Base-by-base conservation (phyloP, 805 yeast genomes). In the Blastobotrys mokoenaii region DNA sequence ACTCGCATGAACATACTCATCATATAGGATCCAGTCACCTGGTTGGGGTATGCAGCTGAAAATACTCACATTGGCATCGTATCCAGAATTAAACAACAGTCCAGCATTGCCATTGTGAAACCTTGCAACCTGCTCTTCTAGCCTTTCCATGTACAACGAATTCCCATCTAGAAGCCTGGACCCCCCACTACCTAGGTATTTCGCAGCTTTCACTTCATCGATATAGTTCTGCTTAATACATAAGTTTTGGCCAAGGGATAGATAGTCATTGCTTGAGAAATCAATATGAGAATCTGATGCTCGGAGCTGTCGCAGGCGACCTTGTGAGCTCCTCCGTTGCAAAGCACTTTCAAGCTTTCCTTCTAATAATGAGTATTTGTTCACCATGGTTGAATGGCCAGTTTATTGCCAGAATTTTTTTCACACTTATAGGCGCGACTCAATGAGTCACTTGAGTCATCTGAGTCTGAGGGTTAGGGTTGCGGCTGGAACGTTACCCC, bases 1-100 rank as follows among this genome's bases (percentile, higher is more conserved):
- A 38, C 56, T 51, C 18, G 59, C 59, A 49, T 55, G 59, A 29
- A 55, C 51, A 18, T 45, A 45, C 45, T 55, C 59, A 38, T 55
- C 59, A 42, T 55, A 55, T 12, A 55, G 37, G 6, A 55, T 41
- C 11, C 51, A 30, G 35, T 55, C 59, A 5, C 51, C 49, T 1
- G 53, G 45, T 39, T 55, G 55, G 8, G 59, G 53, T 16, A 55
- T 41, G 44, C 52, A 49, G 10, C 54, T 40, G 29, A 53, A 55
- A 2, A 55, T 17, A 3, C 54, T 43, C 7, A 46, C 49, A 42
- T 55, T 55, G 25, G 59, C 59, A 30, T 55, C 59, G 38, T 46
- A 55, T 1, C 59, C 59, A 7, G 59, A 55, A 33, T 53, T 53
- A 44, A 55, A 55, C 27, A 55, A 31, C 2, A 55, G 40, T 7